Conservation (phyloP, 2,329 filamentous ascomycete genomes). For the Aspergillus eucalypticola region DNA sequence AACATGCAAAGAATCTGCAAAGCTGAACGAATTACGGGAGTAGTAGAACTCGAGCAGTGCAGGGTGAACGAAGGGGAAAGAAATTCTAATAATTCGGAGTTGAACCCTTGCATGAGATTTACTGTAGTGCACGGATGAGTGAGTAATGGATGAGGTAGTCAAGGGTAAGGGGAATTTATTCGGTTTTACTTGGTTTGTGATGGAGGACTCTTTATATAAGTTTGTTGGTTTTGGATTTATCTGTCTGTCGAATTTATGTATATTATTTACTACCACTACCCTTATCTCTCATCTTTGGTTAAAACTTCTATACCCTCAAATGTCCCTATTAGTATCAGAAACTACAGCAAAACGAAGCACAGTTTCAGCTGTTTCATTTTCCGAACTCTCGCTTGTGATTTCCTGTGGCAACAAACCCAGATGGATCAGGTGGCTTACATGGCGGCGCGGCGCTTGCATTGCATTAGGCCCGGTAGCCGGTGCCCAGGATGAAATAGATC, state of each 20-base stretch:
- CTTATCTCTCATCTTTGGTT: too few species aligned
- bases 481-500: neutral
- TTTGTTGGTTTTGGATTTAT: too few species aligned
- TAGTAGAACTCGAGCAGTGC: neutral
- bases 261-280: too few species aligned
- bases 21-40: neutral
- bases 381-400: neutral
- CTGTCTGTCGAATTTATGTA: too few species aligned
- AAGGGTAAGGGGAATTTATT: neutral
- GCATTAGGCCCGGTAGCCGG: neutral
- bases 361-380: neutral
- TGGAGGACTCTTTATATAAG: too few species aligned
- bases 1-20: neutral
- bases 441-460: neutral
- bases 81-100: neutral
- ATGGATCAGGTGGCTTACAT: slow-evolving; percentile 9
- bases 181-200: too few species aligned
- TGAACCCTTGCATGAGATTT: too few species aligned
- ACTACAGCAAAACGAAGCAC: too few species aligned
- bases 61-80: neutral
- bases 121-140: too few species aligned
- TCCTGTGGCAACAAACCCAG: neutral
- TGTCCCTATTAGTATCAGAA: too few species aligned
- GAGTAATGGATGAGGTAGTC: neutral
- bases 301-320: neutral